phyloP scores from a whole-genome alignment of 2,329 filamentous ascomycete genomes.

The Ilyonectria sp. region DNA sequence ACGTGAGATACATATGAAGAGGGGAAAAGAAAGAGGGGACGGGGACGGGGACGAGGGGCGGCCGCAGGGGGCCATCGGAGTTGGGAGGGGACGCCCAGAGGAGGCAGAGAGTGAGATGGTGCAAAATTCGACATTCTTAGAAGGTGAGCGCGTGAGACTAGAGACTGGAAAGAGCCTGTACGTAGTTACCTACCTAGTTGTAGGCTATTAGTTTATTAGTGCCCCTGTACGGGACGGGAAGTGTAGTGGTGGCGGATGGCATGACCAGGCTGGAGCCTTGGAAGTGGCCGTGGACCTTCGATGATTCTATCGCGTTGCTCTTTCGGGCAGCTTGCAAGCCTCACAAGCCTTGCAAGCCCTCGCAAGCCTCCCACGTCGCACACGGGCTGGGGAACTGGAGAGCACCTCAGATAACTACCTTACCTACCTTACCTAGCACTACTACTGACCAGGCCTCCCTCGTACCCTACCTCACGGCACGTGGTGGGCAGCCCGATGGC shows the following conservation, averaged over 20 bases:
- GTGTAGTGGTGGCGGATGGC: slow-evolving; percentile 25
- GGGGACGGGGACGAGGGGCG: slow-evolving; percentile 10
- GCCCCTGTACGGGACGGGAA: not conserved
- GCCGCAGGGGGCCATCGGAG: slow-evolving; percentile 18
- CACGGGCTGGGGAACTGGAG: not conserved
- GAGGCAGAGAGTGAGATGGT: slow-evolving; percentile 10
- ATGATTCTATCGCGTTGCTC: slow-evolving; percentile 28
- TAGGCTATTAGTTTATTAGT: not conserved
- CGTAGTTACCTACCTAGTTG: not conserved
- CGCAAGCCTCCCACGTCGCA: not conserved
- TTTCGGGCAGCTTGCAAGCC: slow-evolving; percentile 24
- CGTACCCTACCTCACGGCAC: slow-evolving; percentile 1
- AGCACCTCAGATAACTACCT: not conserved
- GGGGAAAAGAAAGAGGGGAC: slow-evolving; percentile 19
- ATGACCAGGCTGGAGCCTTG: slow-evolving; percentile 15
- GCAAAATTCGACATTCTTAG: slow-evolving; percentile 19
- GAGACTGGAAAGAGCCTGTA: not conserved
- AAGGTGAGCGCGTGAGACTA: slow-evolving; percentile 25
- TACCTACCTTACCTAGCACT: not conserved
- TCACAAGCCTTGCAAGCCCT: not conserved
- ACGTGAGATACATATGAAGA: slow-evolving; percentile 31
- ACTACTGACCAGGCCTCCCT: not conserved
- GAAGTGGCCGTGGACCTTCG: slow-evolving; percentile 30
- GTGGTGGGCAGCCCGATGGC: slow-evolving; percentile 15
- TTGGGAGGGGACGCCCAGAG: slow-evolving; percentile 15